Conservation (phyloP, 2,329 filamentous ascomycete genomes). For the Cladophialophora chaetospira region DNA sequence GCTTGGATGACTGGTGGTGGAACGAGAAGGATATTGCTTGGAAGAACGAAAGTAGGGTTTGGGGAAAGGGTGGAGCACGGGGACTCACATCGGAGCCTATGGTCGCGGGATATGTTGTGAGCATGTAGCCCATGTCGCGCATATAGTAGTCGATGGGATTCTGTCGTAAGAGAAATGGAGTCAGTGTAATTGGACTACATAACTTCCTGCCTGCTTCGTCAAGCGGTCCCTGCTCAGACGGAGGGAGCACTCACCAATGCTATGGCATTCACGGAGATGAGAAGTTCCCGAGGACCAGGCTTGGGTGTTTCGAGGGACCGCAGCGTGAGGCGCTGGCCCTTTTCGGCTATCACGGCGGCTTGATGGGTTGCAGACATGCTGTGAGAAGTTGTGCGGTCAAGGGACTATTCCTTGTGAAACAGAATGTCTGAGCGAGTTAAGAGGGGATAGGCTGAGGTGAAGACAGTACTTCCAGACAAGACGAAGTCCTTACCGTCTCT, state of each 20-base stretch:
- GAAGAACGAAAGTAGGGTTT: too few species aligned
- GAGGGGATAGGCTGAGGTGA: neutral
- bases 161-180: too few species aligned
- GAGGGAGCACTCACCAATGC: too few species aligned
- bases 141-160: constrained; percentile 44
- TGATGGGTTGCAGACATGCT: constrained; percentile 15
- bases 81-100: constrained; percentile 39
- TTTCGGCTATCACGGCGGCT: constrained; percentile 13
- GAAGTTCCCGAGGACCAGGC: constrained; percentile 42
- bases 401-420: too few species aligned
- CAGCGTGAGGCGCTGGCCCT: constrained; percentile 7
- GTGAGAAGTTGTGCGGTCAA: too few species aligned
- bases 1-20: too few species aligned
- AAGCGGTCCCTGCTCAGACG: too few species aligned
- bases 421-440: too few species aligned
- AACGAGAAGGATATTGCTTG: too few species aligned
- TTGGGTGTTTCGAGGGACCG: constrained; percentile 29
- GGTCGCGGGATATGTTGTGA: constrained; percentile 34
- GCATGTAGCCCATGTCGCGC: constrained; percentile 31
- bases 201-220: too few species aligned
- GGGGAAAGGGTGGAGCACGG: too few species aligned
- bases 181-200: too few species aligned
- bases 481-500: neutral
- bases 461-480: neutral
- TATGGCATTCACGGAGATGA: constrained; percentile 45